Evolutionary conservation across 1,284 basidiomycete species (phyloP).

Genomic region (Ustilago vetiveriae): DNA sequence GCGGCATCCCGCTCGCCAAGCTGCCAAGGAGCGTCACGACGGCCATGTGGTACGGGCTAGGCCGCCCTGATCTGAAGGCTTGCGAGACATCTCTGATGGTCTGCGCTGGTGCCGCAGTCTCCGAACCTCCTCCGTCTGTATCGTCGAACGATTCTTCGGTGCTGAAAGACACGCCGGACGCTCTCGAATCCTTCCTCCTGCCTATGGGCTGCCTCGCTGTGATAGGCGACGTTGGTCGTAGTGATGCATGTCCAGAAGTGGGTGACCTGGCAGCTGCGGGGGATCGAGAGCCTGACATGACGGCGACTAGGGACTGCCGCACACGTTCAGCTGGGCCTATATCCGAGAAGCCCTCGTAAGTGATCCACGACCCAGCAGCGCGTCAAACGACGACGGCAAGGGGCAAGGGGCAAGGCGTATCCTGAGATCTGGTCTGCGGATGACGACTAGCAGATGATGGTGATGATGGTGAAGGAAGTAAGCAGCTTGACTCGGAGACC

Average conservation of each 20-base stretch:
- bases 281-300: conserved; percentile 21
- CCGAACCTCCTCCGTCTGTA: conserved; percentile 36
- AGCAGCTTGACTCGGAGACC: too few relatives aligned
- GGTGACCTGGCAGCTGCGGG: conserved; percentile 4
- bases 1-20: conserved; percentile 56
- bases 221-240: conserved; percentile 4
- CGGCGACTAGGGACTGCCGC: too few relatives aligned
- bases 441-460: too few relatives aligned
- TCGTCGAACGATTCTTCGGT: conserved; percentile 24
- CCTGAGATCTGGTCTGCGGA: too few relatives aligned
- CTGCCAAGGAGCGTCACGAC: conserved; percentile 55
- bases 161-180: conserved; percentile 13
- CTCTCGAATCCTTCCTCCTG: conserved; percentile 16
- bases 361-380: too few relatives aligned
- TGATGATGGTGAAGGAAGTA: too few relatives aligned
- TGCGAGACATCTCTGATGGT: conserved; percentile 50
- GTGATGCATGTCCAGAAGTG: conserved; percentile 1
- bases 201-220: conserved; percentile 5
- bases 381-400: too few relatives aligned
- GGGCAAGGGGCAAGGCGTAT: too few relatives aligned
- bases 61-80: conserved; percentile 39
- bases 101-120: conserved; percentile 43
- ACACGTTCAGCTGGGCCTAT: too few relatives aligned
- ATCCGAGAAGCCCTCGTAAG: too few relatives aligned
- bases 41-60: conserved; percentile 59